These are phyloP conservation scores for Epichloe coenophiala DNA, from an alignment of 2,329 filamentous ascomycete genomes.

Conservation along the genomic window DNA sequence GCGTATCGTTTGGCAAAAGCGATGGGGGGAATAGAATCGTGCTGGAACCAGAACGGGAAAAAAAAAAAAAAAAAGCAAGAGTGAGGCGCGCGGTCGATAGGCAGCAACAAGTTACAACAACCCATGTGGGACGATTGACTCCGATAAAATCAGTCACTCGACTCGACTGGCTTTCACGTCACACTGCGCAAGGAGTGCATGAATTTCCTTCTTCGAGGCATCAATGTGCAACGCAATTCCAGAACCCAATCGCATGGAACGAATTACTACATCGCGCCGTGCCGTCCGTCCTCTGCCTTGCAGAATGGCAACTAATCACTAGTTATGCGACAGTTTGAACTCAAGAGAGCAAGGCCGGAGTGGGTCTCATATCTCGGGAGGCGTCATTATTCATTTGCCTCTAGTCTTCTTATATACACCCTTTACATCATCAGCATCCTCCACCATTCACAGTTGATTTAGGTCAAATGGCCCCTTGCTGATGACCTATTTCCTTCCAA, in stretches of 20 bases:
- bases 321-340: no score
- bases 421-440: slow-evolving; percentile 2
- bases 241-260: background rate
- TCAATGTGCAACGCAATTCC: background rate
- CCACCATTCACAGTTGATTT: background rate
- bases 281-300: no score
- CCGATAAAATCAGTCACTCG: background rate
- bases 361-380: no score
- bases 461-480: background rate
- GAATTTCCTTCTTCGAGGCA: background rate
- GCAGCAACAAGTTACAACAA: background rate
- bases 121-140: background rate
- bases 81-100: background rate
- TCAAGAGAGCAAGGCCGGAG: no score
- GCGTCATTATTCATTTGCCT: slow-evolving; percentile 3
- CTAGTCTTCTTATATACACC: slow-evolving; percentile 6
- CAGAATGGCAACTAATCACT: no score
- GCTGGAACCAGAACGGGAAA: background rate
- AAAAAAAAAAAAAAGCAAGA: background rate
- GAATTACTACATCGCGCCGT: no score
- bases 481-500: background rate
- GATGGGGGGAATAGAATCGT: background rate
- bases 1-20: background rate
- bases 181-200: background rate
- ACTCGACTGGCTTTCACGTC: background rate